phyloP scores from a whole-genome alignment of 2,329 filamentous ascomycete species.

The Endoconidiophora laricicola region DNA sequence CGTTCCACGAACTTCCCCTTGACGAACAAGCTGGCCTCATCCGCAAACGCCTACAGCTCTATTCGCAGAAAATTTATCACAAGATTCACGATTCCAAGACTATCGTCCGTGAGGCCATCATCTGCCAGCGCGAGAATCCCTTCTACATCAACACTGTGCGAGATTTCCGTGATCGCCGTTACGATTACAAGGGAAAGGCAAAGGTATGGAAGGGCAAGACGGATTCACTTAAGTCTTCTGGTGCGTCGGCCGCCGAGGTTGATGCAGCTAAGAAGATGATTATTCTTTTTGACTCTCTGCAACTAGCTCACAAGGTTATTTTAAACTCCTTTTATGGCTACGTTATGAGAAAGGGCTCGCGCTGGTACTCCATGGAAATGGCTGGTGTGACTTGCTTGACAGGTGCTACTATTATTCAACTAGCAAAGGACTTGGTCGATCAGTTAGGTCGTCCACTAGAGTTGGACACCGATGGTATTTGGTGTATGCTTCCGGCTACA shows the following conservation, averaged over 20 bases:
- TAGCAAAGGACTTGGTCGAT: constrained; percentile 86
- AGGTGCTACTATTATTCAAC: constrained; percentile 88
- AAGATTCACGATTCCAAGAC: constrained; percentile 94
- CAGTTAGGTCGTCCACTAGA: constrained; percentile 83
- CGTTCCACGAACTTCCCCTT: constrained; percentile 62
- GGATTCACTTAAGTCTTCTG: constrained; percentile 66
- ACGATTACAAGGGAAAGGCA: constrained; percentile 95
- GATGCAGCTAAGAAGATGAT: constrained; percentile 99
- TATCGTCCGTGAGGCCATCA: constrained; percentile 87
- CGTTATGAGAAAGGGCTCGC: constrained; percentile 95
- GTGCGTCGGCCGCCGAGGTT: constrained; percentile 58
- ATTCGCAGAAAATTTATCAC: constrained; percentile 98
- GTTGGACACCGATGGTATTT: constrained; percentile 95
- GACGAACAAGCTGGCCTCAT: constrained; percentile 72
- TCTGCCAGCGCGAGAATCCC: constrained; percentile 93
- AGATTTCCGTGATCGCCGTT: constrained; percentile 89
- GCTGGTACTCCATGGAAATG: constrained; percentile 99
- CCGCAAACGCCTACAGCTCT: constrained; percentile 76
- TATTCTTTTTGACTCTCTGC: constrained; percentile 82
- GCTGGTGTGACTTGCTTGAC: constrained; percentile 95
- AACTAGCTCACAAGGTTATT: constrained; percentile 97
- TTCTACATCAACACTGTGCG: constrained; percentile 96
- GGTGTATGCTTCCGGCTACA: constrained; percentile 93
- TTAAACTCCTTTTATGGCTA: constrained; percentile 98
- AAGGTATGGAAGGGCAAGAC: constrained; percentile 99